Evolutionary conservation across 805 yeast species (phyloP).

Genomic region (Starmerella vaccinii): DNA sequence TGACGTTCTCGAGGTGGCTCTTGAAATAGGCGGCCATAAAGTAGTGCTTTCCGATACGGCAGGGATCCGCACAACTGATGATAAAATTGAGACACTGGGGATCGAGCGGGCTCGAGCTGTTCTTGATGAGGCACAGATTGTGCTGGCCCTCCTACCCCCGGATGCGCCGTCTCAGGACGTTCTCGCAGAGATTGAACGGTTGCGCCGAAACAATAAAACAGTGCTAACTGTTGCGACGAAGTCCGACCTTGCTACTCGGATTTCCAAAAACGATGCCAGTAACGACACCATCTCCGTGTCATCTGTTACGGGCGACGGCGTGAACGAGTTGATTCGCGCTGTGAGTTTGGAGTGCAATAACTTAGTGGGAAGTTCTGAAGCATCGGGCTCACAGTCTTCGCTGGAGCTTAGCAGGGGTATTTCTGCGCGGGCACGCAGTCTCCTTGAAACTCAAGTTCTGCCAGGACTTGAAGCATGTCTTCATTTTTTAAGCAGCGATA

Average conservation of each 20-base stretch:
- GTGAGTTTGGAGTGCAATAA: constrained; percentile 41
- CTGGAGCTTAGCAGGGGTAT: constrained; percentile 52
- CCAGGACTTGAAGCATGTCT: constrained; percentile 48
- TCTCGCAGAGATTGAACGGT: constrained; percentile 15
- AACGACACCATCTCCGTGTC: constrained; percentile 41
- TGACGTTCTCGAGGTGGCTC: constrained; percentile 69
- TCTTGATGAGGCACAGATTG: constrained; percentile 53
- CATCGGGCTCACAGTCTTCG: not conserved
- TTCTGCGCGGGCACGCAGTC: constrained; percentile 66
- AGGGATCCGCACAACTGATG: constrained; percentile 53
- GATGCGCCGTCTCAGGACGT: constrained; percentile 13
- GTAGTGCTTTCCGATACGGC: constrained; percentile 87
- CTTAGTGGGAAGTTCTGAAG: constrained; percentile 37
- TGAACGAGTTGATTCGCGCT: constrained; percentile 36
- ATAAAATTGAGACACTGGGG: constrained; percentile 66
- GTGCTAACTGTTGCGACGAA: constrained; percentile 32
- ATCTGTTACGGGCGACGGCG: constrained; percentile 50
- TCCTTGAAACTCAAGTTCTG: constrained; percentile 64
- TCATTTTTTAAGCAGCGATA: constrained; percentile 39
- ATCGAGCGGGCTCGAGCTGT: constrained; percentile 61
- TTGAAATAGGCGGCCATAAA: constrained; percentile 77
- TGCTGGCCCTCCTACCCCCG: constrained; percentile 51
- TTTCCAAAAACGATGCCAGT: too few species aligned
- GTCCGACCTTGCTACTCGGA: constrained; percentile 22
- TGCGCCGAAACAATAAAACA: constrained; percentile 16